A percentile compares a stretch with the other conserved stretches of the same genome.
These are phyloP conservation scores for Clavaria fumosa DNA, from an alignment of 768 basidiomycete genomes.

Conservation along the genomic window DNA sequence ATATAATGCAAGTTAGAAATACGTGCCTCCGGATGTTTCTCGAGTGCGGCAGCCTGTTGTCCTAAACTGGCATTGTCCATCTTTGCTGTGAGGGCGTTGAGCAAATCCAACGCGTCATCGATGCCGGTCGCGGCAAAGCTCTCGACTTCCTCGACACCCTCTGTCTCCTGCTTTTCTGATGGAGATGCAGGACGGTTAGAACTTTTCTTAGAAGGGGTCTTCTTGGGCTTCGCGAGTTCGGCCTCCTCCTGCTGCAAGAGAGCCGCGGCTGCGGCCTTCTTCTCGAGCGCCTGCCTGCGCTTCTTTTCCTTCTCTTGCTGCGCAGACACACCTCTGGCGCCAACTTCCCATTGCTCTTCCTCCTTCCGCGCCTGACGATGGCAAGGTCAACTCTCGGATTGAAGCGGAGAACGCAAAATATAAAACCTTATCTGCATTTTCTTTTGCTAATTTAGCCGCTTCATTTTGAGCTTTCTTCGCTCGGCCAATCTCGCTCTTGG, in stretches of 20 bases:
- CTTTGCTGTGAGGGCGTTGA: slow-evolving; percentile 82
- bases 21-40: slow-evolving; percentile 83
- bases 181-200: too few species aligned
- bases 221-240: slow-evolving; percentile 13
- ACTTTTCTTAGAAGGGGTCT: too few species aligned
- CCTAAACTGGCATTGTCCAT: slow-evolving; percentile 88
- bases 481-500: slow-evolving; percentile 83
- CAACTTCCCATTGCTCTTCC: slow-evolving; percentile 44
- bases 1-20: slow-evolving; percentile 2
- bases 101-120: slow-evolving; percentile 78
- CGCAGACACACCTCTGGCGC: too few species aligned
- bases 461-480: slow-evolving; percentile 91
- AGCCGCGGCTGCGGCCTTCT: slow-evolving; percentile 77
- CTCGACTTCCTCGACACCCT: slow-evolving; percentile 30
- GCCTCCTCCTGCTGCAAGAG: slow-evolving; percentile 63
- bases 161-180: slow-evolving; percentile 18
- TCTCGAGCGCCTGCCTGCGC: slow-evolving; percentile 61
- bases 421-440: slow-evolving; percentile 41
- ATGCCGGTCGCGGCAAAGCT: slow-evolving; percentile 75
- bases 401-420: slow-evolving; percentile 14
- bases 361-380: slow-evolving; percentile 50
- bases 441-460: slow-evolving; percentile 56
- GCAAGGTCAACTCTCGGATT: slow-evolving; percentile 57
- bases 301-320: slow-evolving; percentile 71
- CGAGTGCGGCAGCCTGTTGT: slow-evolving; percentile 70